Percentiles rank a stretch among this genome's conserved stretches.
Evolutionary conservation across 176 grass and related monocot genomes (phyloP).

Genomic region (Juncus inflexus): DNA sequence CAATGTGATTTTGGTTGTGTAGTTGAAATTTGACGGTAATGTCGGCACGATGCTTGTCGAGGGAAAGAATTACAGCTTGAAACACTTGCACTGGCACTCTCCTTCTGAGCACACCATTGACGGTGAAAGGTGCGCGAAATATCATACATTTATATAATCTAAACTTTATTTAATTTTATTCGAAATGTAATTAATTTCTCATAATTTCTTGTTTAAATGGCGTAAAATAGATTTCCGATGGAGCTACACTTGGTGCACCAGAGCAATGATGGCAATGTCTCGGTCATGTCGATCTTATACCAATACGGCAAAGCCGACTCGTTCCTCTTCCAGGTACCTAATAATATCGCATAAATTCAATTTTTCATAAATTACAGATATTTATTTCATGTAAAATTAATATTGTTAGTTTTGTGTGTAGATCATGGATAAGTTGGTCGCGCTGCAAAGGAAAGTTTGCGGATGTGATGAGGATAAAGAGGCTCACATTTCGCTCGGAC

Average conservation of each 20-base stretch:
- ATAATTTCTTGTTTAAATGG: not conserved
- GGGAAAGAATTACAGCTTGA: slow-evolving; percentile 43
- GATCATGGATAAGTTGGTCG: slow-evolving; percentile 28
- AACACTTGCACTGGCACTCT: slow-evolving; percentile 50
- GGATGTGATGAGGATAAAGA: slow-evolving; percentile 34
- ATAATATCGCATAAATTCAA: not conserved
- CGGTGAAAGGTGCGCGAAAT: slow-evolving; percentile 34
- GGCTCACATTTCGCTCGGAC: not conserved
- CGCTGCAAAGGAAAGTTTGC: slow-evolving; percentile 11
- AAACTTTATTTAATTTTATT: not conserved
- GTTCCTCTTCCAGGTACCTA: slow-evolving; percentile 64
- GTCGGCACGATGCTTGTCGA: slow-evolving; percentile 26
- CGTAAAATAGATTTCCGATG: slow-evolving; percentile 31
- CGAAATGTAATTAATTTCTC: not conserved
- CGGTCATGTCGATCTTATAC: slow-evolving; percentile 55
- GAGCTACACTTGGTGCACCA: slow-evolving; percentile 72
- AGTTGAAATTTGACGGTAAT: slow-evolving; percentile 40
- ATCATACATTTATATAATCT: not conserved
- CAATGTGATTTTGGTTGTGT: slow-evolving; percentile 15
- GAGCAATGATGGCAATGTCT: slow-evolving; percentile 20
- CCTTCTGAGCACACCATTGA: slow-evolving; percentile 86
- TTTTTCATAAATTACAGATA: not conserved
- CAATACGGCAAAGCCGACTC: slow-evolving; percentile 35
- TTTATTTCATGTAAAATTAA: not conserved
- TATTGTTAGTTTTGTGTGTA: not conserved